Evolutionary conservation across 306 rosid genomes (phyloP).

Genomic region (Rosa chinensis): DNA sequence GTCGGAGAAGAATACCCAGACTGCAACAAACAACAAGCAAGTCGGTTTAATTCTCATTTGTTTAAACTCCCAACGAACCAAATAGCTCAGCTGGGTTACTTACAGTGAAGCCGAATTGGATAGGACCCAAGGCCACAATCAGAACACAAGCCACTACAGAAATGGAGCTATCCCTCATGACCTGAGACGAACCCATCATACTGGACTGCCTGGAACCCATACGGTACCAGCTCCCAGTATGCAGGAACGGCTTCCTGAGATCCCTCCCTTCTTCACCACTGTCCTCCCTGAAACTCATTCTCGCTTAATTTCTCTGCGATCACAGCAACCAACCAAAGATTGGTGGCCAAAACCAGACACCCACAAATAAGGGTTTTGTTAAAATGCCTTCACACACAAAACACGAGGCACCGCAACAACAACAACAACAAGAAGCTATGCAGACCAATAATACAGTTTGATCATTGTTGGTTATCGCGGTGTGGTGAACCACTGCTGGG

Average conservation of each 20-base stretch:
- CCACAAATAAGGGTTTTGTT: too few relatives aligned
- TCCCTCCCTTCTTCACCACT: slow-evolving; percentile 74
- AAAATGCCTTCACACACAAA: too few relatives aligned
- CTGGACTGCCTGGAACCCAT: slow-evolving; percentile 78
- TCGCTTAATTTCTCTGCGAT: slow-evolving; percentile 11
- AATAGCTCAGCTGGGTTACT: slow-evolving; percentile 1
- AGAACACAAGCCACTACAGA: slow-evolving; percentile 90
- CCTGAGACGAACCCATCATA: slow-evolving; percentile 74
- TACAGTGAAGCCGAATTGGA: slow-evolving; percentile 98
- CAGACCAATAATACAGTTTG: neutral
- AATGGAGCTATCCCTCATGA: slow-evolving; percentile 68
- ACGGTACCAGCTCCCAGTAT: slow-evolving; percentile 95
- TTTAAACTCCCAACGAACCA: too few relatives aligned
- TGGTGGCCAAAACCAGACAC: neutral
- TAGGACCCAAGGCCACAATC: slow-evolving; percentile 93
- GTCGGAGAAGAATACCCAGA: slow-evolving; percentile 92
- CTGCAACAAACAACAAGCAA: too few relatives aligned
- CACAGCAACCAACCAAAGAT: slow-evolving; percentile 15
- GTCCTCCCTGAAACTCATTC: slow-evolving; percentile 72
- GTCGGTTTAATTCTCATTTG: too few relatives aligned
- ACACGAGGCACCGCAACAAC: too few relatives aligned
- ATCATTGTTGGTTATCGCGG: neutral
- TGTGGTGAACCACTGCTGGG: neutral
- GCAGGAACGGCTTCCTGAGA: slow-evolving; percentile 83
- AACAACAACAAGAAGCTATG: too few relatives aligned